Conservation (phyloP, 805 yeast genomes). For the Ogataea nitratoaversa region DNA sequence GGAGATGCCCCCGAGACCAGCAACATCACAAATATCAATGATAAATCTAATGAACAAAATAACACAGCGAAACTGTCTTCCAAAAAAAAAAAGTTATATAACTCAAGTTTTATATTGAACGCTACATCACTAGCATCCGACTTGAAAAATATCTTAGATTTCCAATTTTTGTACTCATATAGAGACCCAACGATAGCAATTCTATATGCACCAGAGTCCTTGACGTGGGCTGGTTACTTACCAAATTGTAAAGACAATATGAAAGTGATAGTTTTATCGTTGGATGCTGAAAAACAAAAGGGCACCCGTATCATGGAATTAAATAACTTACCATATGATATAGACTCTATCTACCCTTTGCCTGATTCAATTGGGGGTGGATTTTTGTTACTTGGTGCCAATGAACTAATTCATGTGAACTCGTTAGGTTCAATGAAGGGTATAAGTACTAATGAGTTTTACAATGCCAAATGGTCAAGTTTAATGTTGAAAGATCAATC, state of each 20-base stretch:
- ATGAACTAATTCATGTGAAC: slow-evolving; percentile 75
- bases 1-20: background rate
- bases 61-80: slow-evolving; percentile 1
- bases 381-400: slow-evolving; percentile 63
- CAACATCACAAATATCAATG: slow-evolving; percentile 10
- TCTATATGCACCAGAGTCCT: slow-evolving; percentile 28
- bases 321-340: slow-evolving; percentile 68
- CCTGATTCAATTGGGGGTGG: slow-evolving; percentile 68
- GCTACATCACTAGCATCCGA: slow-evolving; percentile 53
- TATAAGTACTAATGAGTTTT: slow-evolving; percentile 56
- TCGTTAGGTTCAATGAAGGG: slow-evolving; percentile 67
- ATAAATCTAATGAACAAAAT: slow-evolving; percentile 4
- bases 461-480: slow-evolving; percentile 34
- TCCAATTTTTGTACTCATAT: slow-evolving; percentile 68
- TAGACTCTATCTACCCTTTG: slow-evolving; percentile 60
- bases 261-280: slow-evolving; percentile 57
- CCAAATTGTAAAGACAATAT: slow-evolving; percentile 59
- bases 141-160: slow-evolving; percentile 61
- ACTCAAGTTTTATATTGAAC: slow-evolving; percentile 55
- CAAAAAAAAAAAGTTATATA: slow-evolving; percentile 30
- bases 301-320: slow-evolving; percentile 68
- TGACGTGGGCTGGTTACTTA: slow-evolving; percentile 76
- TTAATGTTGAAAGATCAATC: slow-evolving; percentile 45
- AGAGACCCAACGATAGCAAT: slow-evolving; percentile 67
- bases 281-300: slow-evolving; percentile 53